Evolutionary conservation across 2,329 filamentous ascomycete species (phyloP), one percentile per base, ranked within the genome.

Genomic region (Cercospora canescens): DNA sequence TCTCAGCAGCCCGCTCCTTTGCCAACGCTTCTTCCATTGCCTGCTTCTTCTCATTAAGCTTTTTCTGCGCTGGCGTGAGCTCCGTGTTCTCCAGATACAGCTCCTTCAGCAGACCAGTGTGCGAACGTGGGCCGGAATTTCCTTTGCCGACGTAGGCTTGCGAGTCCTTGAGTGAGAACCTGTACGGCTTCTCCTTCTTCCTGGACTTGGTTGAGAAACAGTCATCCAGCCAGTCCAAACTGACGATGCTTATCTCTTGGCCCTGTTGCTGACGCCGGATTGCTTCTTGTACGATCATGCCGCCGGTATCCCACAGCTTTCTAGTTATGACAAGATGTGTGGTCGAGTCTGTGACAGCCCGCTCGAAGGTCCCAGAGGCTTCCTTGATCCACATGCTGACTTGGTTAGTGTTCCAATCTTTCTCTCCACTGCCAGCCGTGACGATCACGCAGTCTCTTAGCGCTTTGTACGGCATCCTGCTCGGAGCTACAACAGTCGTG

Each of bases 321-420:
- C 85, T 81, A 0, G 87, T 87, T 62, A 88, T 86, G 24, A 97
- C 83, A 0, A 97, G 80, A 77, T 96, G 93, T 0, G 93, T 96
- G 9, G 90, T 86, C 0, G 80, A 72, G 5, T 70, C 66, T 28
- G 81, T 82, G 28, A 93, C 78, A 0, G 82, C 79, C 18, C 92
- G 77, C 0, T 82, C 78, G 1, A 80, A 75, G 0, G 64, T 76
- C 1, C 91, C 93, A 6, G 87, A 88, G 65, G 90, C 87, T 4
- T 81, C 74, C 4, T 81, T 80, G 9, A 92, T 83, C 91, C 92
- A 96, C 41, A 81, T 80, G 37, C 83, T 83, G 37, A 95, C 37
- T 5, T 71, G 63, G 1, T 69, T 37, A 12, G 48, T 63, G 34
- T 59, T 70, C 70, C 69, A 74, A 28, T 69, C 65, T 6, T 60